Percentiles rank a stretch among this genome's conserved stretches.
These are phyloP conservation scores for Candida maris DNA, from an alignment of 805 yeast genomes.

Conservation along the genomic window DNA sequence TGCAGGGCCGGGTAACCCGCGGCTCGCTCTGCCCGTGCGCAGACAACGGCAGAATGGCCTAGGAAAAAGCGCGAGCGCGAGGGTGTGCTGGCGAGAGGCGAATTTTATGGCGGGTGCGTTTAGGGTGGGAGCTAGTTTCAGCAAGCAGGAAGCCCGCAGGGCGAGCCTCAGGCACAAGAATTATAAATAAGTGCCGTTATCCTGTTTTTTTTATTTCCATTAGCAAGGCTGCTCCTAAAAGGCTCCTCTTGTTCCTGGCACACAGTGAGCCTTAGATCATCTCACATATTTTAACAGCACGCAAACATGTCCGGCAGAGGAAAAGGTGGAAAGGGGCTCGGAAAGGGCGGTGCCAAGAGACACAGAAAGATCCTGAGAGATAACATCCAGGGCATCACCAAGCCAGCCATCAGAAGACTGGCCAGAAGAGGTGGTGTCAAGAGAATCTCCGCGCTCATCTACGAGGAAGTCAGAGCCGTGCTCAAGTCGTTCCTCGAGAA, in stretches of 20 bases:
- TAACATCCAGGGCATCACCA: constrained; percentile 99
- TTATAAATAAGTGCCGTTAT: background rate
- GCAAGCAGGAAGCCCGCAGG: too few relatives aligned
- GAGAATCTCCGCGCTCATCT: constrained; percentile 98
- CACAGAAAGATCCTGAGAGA: constrained; percentile 99
- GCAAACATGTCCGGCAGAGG: constrained; percentile 95
- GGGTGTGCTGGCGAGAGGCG: background rate
- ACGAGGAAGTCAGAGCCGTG: constrained; percentile 98
- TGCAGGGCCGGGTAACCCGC: constrained; percentile 7
- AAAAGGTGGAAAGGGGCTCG: constrained; percentile 99
- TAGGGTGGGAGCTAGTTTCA: background rate
- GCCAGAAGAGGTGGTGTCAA: constrained; percentile 99
- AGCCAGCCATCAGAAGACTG: constrained; percentile 99
- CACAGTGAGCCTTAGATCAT: background rate
- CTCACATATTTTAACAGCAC: background rate
- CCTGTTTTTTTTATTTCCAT: background rate
- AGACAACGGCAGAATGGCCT: constrained; percentile 1
- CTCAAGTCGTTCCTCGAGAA: constrained; percentile 93
- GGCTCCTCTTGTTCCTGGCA: too few relatives aligned
- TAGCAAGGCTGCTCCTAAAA: too few relatives aligned
- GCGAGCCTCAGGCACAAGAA: too few relatives aligned
- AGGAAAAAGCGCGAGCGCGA: constrained; percentile 1
- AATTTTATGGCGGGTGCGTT: background rate
- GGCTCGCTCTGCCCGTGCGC: too few relatives aligned
- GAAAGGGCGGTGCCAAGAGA: constrained; percentile 99